Evolutionary conservation across 1,284 basidiomycete genomes (phyloP).

Genomic region (Cutaneotrichosporon arboriforme): DNA sequence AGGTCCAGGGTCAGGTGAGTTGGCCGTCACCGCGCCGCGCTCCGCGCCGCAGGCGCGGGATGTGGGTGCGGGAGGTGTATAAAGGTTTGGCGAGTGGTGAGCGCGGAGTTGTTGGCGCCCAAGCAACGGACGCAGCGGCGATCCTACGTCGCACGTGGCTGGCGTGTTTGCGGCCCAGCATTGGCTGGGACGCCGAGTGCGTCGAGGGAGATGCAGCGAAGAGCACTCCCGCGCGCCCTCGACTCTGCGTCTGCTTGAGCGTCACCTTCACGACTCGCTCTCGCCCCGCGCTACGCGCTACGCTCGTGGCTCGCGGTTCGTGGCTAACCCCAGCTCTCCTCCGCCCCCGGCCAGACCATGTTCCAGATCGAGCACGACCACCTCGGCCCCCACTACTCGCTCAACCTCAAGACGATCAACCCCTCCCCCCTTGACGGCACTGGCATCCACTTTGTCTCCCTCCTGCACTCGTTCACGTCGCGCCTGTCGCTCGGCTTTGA

Average conservation of each 20-base stretch:
- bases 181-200: too few species aligned
- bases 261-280: too few species aligned
- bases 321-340: slow-evolving; percentile 34
- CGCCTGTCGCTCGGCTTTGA: slow-evolving; percentile 87
- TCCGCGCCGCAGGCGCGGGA: neutral
- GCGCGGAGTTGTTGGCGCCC: too few species aligned
- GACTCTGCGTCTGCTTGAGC: too few species aligned
- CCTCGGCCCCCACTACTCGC: slow-evolving; percentile 77
- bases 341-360: slow-evolving; percentile 70
- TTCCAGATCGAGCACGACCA: slow-evolving; percentile 93
- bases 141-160: too few species aligned
- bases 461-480: slow-evolving; percentile 92
- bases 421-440: slow-evolving; percentile 80
- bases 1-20: slow-evolving; percentile 81
- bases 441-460: slow-evolving; percentile 91
- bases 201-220: too few species aligned
- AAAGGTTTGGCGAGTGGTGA: too few species aligned
- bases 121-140: too few species aligned
- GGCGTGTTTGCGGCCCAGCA: too few species aligned
- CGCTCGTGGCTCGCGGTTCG: neutral
- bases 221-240: too few species aligned
- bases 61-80: neutral
- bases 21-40: too few species aligned
- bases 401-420: slow-evolving; percentile 89
- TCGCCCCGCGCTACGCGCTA: neutral